Percentiles rank a stretch among this genome's conserved stretches.
These are phyloP conservation scores for Henckelia pumila DNA, from an alignment of 257 asterid genomes.

Conservation along the genomic window DNA sequence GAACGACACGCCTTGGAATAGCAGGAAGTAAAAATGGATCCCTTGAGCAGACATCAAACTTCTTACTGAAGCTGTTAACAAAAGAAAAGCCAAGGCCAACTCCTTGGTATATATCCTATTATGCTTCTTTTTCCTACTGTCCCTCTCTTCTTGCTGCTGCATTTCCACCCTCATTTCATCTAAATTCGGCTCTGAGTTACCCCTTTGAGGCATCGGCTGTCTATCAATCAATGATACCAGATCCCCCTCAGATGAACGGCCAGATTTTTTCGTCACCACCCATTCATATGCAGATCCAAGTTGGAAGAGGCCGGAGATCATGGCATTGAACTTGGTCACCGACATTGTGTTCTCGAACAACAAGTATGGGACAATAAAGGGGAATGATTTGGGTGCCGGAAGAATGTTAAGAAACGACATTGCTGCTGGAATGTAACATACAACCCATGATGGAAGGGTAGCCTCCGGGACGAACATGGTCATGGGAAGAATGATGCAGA, in stretches of 20 bases:
- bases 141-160: constrained; percentile 37
- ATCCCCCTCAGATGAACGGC: constrained; percentile 83
- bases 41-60: constrained; percentile 92
- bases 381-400: constrained; percentile 91
- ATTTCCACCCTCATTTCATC: constrained; percentile 59
- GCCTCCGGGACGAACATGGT: constrained; percentile 96
- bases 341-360: constrained; percentile 95
- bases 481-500: constrained; percentile 88
- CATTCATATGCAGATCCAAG: constrained; percentile 91
- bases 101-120: constrained; percentile 78
- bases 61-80: constrained; percentile 78
- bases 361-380: constrained; percentile 84
- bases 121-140: constrained; percentile 55
- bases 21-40: constrained; percentile 84
- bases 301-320: constrained; percentile 91
- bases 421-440: constrained; percentile 76
- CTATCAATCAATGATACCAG: constrained; percentile 52
- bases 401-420: constrained; percentile 75
- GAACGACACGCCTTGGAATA: constrained; percentile 89
- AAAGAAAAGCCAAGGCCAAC: constrained; percentile 70
- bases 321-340: constrained; percentile 90
- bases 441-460: constrained; percentile 85
- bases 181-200: constrained; percentile 61
- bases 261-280: constrained; percentile 92
- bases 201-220: constrained; percentile 50